Evolutionary conservation across 129 eudicot species (phyloP).

Genomic region (Cynara cardunculus): DNA sequence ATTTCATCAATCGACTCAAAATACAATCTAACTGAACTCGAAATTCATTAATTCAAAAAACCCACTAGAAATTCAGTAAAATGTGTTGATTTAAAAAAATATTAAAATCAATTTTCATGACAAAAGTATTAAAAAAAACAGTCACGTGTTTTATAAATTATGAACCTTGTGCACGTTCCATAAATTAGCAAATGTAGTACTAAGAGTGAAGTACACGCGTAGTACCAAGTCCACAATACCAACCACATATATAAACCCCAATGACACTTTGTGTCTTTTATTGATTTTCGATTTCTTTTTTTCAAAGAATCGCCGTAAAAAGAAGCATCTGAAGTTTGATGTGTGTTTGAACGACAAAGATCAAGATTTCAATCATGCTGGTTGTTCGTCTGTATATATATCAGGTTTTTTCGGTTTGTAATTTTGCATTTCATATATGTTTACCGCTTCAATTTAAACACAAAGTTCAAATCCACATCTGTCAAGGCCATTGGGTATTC

Average conservation of each 20-base stretch:
- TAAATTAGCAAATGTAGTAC: not conserved
- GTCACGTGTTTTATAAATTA: not conserved
- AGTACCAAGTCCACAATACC: not conserved
- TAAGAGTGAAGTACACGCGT: not conserved
- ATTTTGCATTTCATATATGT: not conserved
- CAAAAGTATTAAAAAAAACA: not conserved
- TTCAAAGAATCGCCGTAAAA: not conserved
- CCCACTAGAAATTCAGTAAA: too few species aligned
- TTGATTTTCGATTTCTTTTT: not conserved
- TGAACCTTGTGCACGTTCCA: not conserved
- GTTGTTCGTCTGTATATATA: not conserved
- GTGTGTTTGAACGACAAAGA: not conserved
- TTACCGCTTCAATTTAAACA: not conserved
- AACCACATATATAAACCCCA: not conserved
- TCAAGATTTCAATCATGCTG: not conserved
- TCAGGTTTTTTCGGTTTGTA: not conserved
- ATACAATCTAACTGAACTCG: not conserved
- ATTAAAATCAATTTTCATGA: not conserved
- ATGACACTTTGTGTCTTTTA: not conserved
- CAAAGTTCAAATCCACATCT: not conserved
- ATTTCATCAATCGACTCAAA: not conserved
- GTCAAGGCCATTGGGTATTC: not conserved
- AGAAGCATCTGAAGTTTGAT: not conserved
- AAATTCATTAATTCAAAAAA: not conserved
- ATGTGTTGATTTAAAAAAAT: too few species aligned